Evolutionary conservation across 805 yeast genomes (phyloP).

Genomic region (Novakomyces olei): DNA sequence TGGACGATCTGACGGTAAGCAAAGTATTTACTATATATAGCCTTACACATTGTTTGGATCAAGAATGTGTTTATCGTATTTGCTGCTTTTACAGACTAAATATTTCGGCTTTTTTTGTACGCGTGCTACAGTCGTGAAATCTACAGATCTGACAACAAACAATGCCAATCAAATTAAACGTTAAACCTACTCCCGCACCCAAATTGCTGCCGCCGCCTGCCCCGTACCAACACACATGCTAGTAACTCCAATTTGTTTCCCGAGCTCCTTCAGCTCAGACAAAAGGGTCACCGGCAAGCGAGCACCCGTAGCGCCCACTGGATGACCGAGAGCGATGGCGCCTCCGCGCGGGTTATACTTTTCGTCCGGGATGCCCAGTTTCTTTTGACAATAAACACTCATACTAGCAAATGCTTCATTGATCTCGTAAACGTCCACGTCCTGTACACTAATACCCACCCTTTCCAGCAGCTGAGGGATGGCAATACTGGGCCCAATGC

Average conservation of each 20-base stretch:
- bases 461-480: slow-evolving; percentile 71
- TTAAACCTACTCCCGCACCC: too few species aligned
- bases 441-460: slow-evolving; percentile 33
- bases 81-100: too few species aligned
- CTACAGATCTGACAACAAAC: too few species aligned
- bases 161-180: too few species aligned
- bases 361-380: slow-evolving; percentile 34
- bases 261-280: slow-evolving; percentile 16
- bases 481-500: slow-evolving; percentile 71
- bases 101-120: too few species aligned
- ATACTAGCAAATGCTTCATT: slow-evolving; percentile 82
- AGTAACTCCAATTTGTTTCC: slow-evolving; percentile 24
- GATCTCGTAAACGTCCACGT: slow-evolving; percentile 60
- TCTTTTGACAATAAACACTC: slow-evolving; percentile 58
- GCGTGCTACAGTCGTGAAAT: too few species aligned
- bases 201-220: slow-evolving; percentile 99
- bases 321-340: slow-evolving; percentile 85
- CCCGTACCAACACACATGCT: slow-evolving; percentile 98
- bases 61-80: too few species aligned
- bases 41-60: too few species aligned
- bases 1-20: too few species aligned
- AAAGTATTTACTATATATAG: too few species aligned
- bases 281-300: slow-evolving; percentile 19
- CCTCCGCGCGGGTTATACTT: slow-evolving; percentile 80
- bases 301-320: slow-evolving; percentile 48